Conservation (phyloP, 2,329 filamentous ascomycete genomes). For the Diaporthe ampelina region DNA sequence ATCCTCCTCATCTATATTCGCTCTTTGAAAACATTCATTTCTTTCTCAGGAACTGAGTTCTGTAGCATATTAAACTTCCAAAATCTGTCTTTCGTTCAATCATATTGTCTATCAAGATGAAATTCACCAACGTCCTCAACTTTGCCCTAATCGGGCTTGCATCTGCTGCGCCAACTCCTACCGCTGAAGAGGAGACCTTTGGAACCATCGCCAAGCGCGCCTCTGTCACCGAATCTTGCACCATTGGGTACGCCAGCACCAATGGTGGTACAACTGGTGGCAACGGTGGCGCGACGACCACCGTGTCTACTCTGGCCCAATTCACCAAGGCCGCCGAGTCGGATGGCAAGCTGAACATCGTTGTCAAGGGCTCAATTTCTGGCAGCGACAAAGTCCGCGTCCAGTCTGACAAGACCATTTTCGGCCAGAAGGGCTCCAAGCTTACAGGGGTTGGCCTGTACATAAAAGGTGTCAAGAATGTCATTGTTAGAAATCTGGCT, state of each 20-base stretch:
- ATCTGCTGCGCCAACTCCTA: slow-evolving; percentile 41
- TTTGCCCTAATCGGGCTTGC: background rate
- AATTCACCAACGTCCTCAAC: background rate
- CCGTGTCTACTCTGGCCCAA: slow-evolving; percentile 60
- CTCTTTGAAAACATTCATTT: background rate
- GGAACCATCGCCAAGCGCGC: slow-evolving; percentile 43
- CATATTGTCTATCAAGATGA: background rate
- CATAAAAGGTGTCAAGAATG: slow-evolving; percentile 58
- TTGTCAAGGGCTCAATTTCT: slow-evolving; percentile 56
- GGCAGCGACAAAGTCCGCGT: slow-evolving; percentile 54
- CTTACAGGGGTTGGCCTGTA: slow-evolving; percentile 55
- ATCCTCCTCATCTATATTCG: background rate
- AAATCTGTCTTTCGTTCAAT: background rate
- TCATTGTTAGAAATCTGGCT: slow-evolving; percentile 62
- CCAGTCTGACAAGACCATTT: slow-evolving; percentile 60
- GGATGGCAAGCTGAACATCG: slow-evolving; percentile 51
- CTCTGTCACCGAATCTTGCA: slow-evolving; percentile 44
- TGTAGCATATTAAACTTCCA: background rate
- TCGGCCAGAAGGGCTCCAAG: slow-evolving; percentile 50
- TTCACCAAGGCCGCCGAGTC: slow-evolving; percentile 60
- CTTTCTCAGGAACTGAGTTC: slow-evolving; percentile 2
- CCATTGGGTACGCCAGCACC: slow-evolving; percentile 59
- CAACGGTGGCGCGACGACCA: slow-evolving; percentile 61
- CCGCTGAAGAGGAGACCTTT: slow-evolving; percentile 35
- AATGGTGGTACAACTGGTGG: slow-evolving; percentile 65